Conservation (phyloP, 352 stramenopile genomes). For the Phytophthora tubulina region DNA sequence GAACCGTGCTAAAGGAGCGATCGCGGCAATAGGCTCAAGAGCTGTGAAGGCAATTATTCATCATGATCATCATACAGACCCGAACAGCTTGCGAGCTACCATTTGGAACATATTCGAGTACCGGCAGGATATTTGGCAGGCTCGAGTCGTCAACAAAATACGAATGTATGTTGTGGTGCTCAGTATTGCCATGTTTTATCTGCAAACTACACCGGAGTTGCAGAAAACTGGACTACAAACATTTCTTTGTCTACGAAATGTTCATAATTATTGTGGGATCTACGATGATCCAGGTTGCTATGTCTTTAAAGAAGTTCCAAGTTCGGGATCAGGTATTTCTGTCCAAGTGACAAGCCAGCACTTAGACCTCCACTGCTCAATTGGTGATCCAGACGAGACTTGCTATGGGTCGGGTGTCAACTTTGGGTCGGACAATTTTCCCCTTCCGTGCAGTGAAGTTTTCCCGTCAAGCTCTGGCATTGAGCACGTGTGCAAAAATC, state of each 20-base stretch:
- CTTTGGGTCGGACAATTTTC: constrained; percentile 45
- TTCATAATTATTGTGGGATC: constrained; percentile 51
- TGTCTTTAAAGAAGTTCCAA: constrained; percentile 26
- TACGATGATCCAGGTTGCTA: constrained; percentile 51
- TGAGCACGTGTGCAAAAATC: constrained; percentile 51
- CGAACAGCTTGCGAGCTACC: constrained; percentile 41
- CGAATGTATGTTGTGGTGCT: constrained; percentile 49
- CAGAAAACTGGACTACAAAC: constrained; percentile 54
- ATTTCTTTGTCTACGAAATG: constrained; percentile 49
- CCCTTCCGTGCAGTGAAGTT: constrained; percentile 28
- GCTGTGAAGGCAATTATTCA: constrained; percentile 27
- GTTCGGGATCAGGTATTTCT: constrained; percentile 11
- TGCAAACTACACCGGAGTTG: constrained; percentile 62
- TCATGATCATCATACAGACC: constrained; percentile 36
- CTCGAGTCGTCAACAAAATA: constrained; percentile 39
- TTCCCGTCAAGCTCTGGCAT: constrained; percentile 32
- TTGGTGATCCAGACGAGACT: constrained; percentile 8
- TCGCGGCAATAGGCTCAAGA: constrained; percentile 31
- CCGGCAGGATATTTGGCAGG: constrained; percentile 38
- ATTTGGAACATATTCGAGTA: constrained; percentile 65
- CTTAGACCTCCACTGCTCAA: constrained; percentile 46
- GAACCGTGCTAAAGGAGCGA: constrained; percentile 35
- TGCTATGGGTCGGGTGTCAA: constrained; percentile 48
- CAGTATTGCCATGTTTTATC: constrained; percentile 63
- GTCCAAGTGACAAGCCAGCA: constrained; percentile 24